These are phyloP conservation scores for Neurospora hispaniola DNA, from an alignment of 495 filamentous ascomycete species.

Conservation along the genomic window DNA sequence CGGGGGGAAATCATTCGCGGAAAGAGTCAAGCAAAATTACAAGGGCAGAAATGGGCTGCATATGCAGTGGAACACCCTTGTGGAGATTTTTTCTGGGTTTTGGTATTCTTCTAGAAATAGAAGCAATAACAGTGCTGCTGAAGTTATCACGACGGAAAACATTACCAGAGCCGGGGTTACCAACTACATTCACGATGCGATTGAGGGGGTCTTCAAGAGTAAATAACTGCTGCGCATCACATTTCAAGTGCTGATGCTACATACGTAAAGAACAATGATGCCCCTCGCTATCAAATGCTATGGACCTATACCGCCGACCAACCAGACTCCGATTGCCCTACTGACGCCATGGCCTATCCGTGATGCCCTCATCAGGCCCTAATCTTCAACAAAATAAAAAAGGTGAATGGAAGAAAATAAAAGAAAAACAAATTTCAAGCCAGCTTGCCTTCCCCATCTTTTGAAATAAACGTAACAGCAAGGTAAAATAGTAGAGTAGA, in stretches of 20 bases:
- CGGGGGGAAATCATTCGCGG: background rate
- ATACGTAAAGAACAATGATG: background rate
- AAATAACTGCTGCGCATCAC: background rate
- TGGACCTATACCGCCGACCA: background rate
- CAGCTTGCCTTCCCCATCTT: background rate
- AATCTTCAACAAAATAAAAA: background rate
- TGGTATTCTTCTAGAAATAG: background rate
- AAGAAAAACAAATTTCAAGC: background rate
- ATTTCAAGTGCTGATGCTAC: background rate
- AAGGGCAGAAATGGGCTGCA: background rate
- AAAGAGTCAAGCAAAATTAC: background rate
- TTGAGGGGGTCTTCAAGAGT: background rate
- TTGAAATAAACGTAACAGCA: background rate
- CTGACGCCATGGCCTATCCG: background rate
- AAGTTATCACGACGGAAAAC: background rate
- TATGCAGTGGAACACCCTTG: background rate
- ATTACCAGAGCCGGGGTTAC: no score
- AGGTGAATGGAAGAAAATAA: background rate
- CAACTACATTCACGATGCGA: no score
- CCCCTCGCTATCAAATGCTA: background rate
- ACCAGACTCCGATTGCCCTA: background rate
- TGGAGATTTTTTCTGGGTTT: background rate
- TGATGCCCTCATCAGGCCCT: background rate
- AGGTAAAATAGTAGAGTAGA: background rate
- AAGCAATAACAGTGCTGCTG: background rate